These are phyloP conservation scores for Solanum paucissectum DNA, from an alignment of 257 asterid genomes.

Conservation along the genomic window DNA sequence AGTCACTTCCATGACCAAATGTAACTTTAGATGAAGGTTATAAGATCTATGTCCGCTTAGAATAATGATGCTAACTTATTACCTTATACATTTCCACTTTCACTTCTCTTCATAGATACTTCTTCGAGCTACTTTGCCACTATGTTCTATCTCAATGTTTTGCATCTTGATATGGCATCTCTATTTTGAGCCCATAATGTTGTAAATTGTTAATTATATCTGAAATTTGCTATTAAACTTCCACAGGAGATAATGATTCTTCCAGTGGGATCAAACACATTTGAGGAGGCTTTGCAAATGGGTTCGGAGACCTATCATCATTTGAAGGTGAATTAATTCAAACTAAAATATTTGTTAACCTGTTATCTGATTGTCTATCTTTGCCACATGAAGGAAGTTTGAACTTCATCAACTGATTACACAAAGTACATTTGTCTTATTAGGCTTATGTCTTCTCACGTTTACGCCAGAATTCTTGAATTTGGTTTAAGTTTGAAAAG, in stretches of 20 bases:
- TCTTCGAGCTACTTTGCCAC: constrained; percentile 1
- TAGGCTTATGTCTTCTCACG: neutral
- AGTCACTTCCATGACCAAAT: neutral
- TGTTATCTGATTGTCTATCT: neutral
- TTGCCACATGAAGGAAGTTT: neutral
- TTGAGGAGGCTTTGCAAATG: constrained; percentile 94
- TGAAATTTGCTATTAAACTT: constrained; percentile 11
- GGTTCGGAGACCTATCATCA: constrained; percentile 98
- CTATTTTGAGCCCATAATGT: neutral
- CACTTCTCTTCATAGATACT: neutral
- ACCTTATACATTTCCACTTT: neutral
- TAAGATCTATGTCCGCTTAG: neutral
- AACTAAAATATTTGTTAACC: neutral
- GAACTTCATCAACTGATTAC: neutral
- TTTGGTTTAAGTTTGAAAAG: neutral
- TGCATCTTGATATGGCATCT: neutral
- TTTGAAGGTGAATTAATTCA: constrained; percentile 53
- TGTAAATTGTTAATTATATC: constrained; percentile 2
- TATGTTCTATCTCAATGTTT: neutral
- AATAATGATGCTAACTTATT: neutral
- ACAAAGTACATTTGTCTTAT: neutral
- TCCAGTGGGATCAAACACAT: constrained; percentile 76
- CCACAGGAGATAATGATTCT: constrained; percentile 83
- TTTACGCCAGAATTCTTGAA: neutral
- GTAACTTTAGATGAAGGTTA: neutral